Evolutionary conservation across 2,329 filamentous ascomycete genomes (phyloP).

Genomic region (Fonsecaea pedrosoi): DNA sequence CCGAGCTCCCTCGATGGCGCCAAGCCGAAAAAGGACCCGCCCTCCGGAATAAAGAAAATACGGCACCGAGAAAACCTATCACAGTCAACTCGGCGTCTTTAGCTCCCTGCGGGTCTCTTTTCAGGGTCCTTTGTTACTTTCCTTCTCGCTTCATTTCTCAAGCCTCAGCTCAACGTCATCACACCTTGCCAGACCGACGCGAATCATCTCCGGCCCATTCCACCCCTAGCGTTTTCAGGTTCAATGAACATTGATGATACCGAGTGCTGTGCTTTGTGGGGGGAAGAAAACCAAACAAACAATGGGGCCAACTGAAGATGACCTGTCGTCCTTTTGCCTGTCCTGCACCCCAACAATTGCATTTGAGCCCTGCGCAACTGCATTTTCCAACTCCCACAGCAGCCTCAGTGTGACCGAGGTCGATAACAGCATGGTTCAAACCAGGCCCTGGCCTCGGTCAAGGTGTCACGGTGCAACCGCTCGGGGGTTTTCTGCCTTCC

Average conservation of each 20-base stretch:
- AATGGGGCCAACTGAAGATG: background rate
- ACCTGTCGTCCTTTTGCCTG: constrained; percentile 1
- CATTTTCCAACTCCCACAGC: constrained; percentile 7
- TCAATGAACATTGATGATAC: background rate
- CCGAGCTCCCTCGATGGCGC: background rate
- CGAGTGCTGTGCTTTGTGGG: background rate
- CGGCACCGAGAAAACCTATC: background rate
- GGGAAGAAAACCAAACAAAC: background rate
- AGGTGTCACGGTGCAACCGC: constrained; percentile 27
- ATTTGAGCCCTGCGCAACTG: background rate
- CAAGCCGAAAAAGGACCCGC: background rate
- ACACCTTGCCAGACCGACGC: background rate
- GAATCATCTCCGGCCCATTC: background rate
- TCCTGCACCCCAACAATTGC: background rate
- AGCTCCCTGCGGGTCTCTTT: background rate
- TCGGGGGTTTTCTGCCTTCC: constrained; percentile 31
- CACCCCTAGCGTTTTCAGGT: background rate
- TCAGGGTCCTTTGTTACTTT: background rate
- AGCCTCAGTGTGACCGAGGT: constrained; percentile 12
- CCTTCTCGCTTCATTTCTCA: background rate
- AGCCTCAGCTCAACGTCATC: background rate
- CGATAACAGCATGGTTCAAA: constrained; percentile 1
- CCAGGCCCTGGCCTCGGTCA: background rate
- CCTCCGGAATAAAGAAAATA: constrained; percentile 5
- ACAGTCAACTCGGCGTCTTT: background rate